Percentiles rank a stretch among this genome's conserved stretches.
phyloP scores from a whole-genome alignment of 306 rosid genomes.

The Crotalaria pallida region DNA sequence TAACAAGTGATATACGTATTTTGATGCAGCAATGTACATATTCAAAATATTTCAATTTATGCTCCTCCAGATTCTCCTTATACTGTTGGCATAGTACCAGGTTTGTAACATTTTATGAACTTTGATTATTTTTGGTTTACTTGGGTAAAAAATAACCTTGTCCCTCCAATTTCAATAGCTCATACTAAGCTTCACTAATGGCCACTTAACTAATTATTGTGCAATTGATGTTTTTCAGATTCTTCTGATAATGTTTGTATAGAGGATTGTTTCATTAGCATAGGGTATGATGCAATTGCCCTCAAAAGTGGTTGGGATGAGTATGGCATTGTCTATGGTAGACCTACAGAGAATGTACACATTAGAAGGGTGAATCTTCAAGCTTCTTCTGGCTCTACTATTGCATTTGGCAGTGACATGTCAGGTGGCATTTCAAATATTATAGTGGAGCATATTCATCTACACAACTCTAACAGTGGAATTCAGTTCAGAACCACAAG shows the following conservation, averaged over 20 bases:
- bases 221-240: constrained; percentile 49
- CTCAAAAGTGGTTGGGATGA: constrained; percentile 99
- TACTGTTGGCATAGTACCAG: constrained; percentile 89
- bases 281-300: constrained; percentile 84
- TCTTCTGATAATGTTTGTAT: constrained; percentile 81
- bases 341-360: constrained; percentile 81
- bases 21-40: constrained; percentile 65
- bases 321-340: constrained; percentile 82
- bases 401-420: constrained; percentile 96
- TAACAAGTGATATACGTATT: background rate
- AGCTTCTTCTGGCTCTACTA: constrained; percentile 62
- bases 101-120: constrained; percentile 30
- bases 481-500: constrained; percentile 65
- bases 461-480: constrained; percentile 65
- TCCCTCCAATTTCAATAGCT: background rate
- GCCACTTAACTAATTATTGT: background rate
- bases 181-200: constrained; percentile 11
- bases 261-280: constrained; percentile 66
- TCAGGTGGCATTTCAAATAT: constrained; percentile 88
- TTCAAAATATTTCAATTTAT: constrained; percentile 70
- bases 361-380: constrained; percentile 64
- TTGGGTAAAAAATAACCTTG: background rate
- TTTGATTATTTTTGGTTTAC: background rate
- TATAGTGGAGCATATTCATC: constrained; percentile 59
- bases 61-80: constrained; percentile 76